Percentiles rank a stretch among this genome's conserved stretches.
These are phyloP conservation scores for Ascochyta koolunga DNA, from an alignment of 2,329 filamentous ascomycete species.

Conservation along the genomic window DNA sequence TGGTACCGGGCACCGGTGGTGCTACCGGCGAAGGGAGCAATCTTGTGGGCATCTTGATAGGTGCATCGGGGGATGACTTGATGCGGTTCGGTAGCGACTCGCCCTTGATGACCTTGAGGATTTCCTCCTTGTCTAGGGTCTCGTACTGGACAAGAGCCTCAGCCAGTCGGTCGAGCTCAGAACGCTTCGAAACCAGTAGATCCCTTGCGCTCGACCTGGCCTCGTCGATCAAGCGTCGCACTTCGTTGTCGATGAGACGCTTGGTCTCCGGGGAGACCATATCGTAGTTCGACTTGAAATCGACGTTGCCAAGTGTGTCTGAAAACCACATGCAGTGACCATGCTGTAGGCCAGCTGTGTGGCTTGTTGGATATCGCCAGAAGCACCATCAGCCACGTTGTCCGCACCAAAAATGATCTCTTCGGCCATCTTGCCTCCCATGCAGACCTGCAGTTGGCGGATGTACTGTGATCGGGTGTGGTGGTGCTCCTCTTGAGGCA, in stretches of 20 bases:
- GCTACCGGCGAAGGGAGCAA: conserved; percentile 25
- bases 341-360: conserved; percentile 85
- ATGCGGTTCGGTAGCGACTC: conserved; percentile 78
- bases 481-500: conserved; percentile 87
- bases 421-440: conserved; percentile 88
- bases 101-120: conserved; percentile 85
- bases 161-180: conserved; percentile 86
- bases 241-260: conserved; percentile 84
- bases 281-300: conserved; percentile 81
- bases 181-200: conserved; percentile 75
- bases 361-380: conserved; percentile 79
- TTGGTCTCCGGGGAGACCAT: conserved; percentile 85
- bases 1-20: conserved; percentile 27
- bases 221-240: conserved; percentile 82
- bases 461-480: conserved; percentile 84
- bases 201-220: conserved; percentile 74
- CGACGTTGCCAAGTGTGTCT: conserved; percentile 83
- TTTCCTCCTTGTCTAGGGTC: conserved; percentile 86
- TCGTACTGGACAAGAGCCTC: conserved; percentile 93
- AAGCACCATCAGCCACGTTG: conserved; percentile 87
- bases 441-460: conserved; percentile 76
- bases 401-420: conserved; percentile 92
- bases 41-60: conserved; percentile 71
- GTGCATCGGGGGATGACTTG: conserved; percentile 60
- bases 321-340: conserved; percentile 92